phyloP scores from a whole-genome alignment of 169 alveolate genomes.

The Plasmodium yoelii region DNA sequence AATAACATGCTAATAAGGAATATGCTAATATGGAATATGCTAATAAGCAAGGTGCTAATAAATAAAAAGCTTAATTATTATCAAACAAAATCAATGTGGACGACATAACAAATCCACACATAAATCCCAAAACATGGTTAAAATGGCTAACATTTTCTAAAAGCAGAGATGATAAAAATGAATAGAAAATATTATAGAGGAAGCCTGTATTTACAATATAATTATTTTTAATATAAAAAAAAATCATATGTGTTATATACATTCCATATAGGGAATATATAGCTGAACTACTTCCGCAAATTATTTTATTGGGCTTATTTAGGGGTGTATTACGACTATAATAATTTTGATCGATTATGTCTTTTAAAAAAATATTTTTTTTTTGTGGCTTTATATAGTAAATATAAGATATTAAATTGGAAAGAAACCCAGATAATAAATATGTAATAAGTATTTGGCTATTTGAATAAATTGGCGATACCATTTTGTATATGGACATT shows the following conservation, averaged over 20 bases:
- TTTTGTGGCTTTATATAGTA: constrained; percentile 26
- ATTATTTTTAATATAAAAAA: constrained; percentile 65
- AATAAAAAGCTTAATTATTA: neutral
- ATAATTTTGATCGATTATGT: constrained; percentile 36
- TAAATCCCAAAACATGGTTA: constrained; percentile 56
- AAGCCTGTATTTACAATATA: constrained; percentile 36
- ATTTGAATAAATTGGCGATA: constrained; percentile 47
- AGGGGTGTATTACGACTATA: constrained; percentile 2
- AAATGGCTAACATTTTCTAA: constrained; percentile 74
- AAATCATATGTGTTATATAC: constrained; percentile 62
- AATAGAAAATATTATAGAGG: constrained; percentile 63
- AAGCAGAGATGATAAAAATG: constrained; percentile 62
- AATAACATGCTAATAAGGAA: too few relatives aligned
- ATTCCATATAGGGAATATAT: constrained; percentile 73
- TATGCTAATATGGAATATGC: neutral
- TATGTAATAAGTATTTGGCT: constrained; percentile 43
- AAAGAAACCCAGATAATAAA: constrained; percentile 61
- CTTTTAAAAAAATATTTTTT: constrained; percentile 42
- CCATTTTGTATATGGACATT: constrained; percentile 61
- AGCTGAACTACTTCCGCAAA: constrained; percentile 72
- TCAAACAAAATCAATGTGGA: constrained; percentile 49
- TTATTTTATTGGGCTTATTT: constrained; percentile 43
- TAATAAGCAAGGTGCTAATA: neutral
- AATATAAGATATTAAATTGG: constrained; percentile 43
- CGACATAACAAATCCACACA: constrained; percentile 58